Evolutionary conservation across 164 flowering plant species (phyloP).

Genomic region (Stephania japonica): DNA sequence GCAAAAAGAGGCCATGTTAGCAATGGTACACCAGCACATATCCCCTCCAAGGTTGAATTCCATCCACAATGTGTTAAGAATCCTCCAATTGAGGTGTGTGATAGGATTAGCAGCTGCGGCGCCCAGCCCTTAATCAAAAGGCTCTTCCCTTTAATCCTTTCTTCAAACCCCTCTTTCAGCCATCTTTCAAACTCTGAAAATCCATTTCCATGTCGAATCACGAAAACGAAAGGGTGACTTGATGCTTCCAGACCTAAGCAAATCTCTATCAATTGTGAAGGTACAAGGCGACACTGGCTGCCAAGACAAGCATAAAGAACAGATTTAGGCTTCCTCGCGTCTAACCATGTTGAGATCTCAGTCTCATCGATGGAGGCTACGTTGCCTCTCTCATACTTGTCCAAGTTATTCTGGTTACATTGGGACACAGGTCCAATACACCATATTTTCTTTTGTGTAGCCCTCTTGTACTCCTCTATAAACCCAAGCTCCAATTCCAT

Average conservation of each 20-base stretch:
- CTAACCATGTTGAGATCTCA: constrained; percentile 40
- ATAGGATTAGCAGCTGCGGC: constrained; percentile 50
- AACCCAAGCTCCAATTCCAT: constrained; percentile 39
- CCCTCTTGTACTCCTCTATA: constrained; percentile 19
- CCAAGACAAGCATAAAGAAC: constrained; percentile 57
- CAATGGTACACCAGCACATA: constrained; percentile 48
- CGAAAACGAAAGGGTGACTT: constrained; percentile 44
- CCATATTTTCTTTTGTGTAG: constrained; percentile 31
- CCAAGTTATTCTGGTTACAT: constrained; percentile 24
- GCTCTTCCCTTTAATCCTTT: constrained; percentile 42
- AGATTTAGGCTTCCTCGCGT: constrained; percentile 25
- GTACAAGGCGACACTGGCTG: constrained; percentile 19
- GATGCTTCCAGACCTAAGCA: constrained; percentile 52
- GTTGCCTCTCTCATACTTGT: constrained; percentile 36
- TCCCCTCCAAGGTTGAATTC: constrained; percentile 59
- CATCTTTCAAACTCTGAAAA: constrained; percentile 29
- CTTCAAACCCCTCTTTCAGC: constrained; percentile 42
- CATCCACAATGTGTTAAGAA: constrained; percentile 70
- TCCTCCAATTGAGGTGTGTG: constrained; percentile 46
- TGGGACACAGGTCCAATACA: constrained; percentile 44
- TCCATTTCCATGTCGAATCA: constrained; percentile 17
- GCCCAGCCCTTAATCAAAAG: constrained; percentile 63
- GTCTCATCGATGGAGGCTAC: constrained; percentile 23
- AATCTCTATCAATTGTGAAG: constrained; percentile 41
- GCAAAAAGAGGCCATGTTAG: constrained; percentile 59